Base-by-base conservation (phyloP, 495 filamentous ascomycete genomes). In the Penicilliopsis zonata region DNA sequence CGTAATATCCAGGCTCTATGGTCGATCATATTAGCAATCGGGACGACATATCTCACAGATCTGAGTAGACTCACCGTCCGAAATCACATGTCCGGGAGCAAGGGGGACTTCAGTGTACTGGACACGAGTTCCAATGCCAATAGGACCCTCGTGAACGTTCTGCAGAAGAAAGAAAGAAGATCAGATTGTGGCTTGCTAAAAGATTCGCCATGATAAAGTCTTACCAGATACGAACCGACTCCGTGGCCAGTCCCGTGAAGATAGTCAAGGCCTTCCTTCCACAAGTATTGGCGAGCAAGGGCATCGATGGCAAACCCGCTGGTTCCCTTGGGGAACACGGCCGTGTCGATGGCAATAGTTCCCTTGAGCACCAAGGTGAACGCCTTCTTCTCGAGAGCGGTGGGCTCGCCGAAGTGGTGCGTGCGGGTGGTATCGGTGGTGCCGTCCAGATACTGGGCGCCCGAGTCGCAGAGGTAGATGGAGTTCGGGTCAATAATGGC, bases 111-210 rank as follows among this genome's bases (percentile, higher is more conserved):
- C 92, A 6, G 82, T 78, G 51, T 88, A 95, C 42, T 93, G 83
- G 18, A 87, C 69, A 26, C 88, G 71, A 4, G 86, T 94, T 13
- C 92, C 92, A 31, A 99, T 86, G 13, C 92, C 92, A 36, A 99
- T 93, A 5, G 92, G 92, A 0, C 92, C 92, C 53, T 99, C 92
- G 55, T 99, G 92, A 2, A 99, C 92, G 40, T 96, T 96, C 52
- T 87, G 43, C 30, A 48, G 9, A 10, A 8, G 20, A 58, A 35
- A 59, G 43, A 21, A 20, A 13, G 6, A 33, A 5, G 4, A 9
- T 12, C 10, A n/a, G 20, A 7, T 2, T 8, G 6, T 15, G 18
- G 3, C 15, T 9, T 45, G 5, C 29, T 27, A 14, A 18, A 18
- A 7, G 17, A 9, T 4, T 4, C 19, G 22, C n/a, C n/a, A n/a